Evolutionary conservation across 2,329 filamentous ascomycete species (phyloP).

Genomic region (Byssoonygena ceratinophila): DNA sequence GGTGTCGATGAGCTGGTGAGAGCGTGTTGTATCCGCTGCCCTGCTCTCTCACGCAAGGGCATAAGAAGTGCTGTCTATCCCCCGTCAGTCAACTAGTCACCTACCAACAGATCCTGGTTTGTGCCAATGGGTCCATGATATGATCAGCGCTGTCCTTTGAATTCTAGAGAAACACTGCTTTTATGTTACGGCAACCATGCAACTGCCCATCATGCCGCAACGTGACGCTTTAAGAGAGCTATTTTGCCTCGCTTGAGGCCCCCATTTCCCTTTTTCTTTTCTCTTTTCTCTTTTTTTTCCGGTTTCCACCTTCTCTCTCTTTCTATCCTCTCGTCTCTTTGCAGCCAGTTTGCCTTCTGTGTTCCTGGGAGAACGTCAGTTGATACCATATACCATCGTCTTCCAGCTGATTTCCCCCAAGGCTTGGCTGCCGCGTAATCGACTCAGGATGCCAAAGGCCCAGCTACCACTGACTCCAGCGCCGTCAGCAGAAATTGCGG

Average conservation of each 20-base stretch:
- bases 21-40: background rate
- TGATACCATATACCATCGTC: background rate
- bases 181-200: background rate
- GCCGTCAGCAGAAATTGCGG: slow-evolving; percentile 68
- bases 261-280: background rate
- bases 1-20: too few relatives aligned
- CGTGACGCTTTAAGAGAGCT: background rate
- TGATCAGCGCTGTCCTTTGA: background rate
- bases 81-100: background rate
- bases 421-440: slow-evolving; percentile 4
- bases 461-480: slow-evolving; percentile 63
- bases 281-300: background rate
- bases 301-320: background rate
- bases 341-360: background rate
- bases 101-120: background rate
- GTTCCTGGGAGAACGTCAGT: background rate
- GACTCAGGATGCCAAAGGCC: slow-evolving; percentile 52
- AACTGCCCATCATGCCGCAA: slow-evolving; percentile 4
- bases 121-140: background rate
- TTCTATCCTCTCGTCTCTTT: background rate
- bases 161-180: background rate
- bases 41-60: too few relatives aligned
- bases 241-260: background rate
- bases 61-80: background rate
- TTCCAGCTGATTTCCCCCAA: background rate